A percentile compares a stretch with the other conserved stretches of the same genome.
These are phyloP conservation scores for Asterophora parasitica DNA, from an alignment of 768 basidiomycete species.

Conservation along the genomic window DNA sequence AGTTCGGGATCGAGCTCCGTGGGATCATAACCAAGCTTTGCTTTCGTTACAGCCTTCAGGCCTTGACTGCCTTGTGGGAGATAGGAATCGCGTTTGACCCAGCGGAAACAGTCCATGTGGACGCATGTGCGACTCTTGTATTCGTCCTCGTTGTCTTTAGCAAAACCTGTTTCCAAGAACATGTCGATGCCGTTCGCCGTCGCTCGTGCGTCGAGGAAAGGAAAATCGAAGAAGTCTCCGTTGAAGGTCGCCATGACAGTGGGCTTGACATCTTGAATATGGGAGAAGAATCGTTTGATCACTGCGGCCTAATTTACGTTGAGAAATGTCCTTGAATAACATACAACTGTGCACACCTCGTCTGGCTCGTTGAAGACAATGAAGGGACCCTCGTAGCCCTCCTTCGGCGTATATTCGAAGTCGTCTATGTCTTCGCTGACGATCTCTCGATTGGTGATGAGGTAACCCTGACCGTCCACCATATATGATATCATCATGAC, in stretches of 20 bases:
- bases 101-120: conserved; percentile 99
- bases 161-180: conserved; percentile 92
- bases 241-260: conserved; percentile 99
- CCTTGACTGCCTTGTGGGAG: conserved; percentile 98
- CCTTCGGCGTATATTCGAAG: conserved; percentile 98
- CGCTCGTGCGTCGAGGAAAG: conserved; percentile 85
- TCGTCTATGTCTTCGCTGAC: conserved; percentile 97
- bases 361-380: conserved; percentile 91
- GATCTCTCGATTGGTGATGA: conserved; percentile 97
- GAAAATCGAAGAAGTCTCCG: conserved; percentile 99
- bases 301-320: conserved; percentile 54
- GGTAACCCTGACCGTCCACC: conserved; percentile 95
- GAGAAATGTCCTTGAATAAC: neutral
- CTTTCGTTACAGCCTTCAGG: conserved; percentile 93
- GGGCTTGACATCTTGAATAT: conserved; percentile 89
- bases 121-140: conserved; percentile 90
- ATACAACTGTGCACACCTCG: conserved; percentile 52
- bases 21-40: conserved; percentile 94
- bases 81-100: conserved; percentile 99
- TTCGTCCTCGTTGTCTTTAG: conserved; percentile 88
- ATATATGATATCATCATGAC: conserved; percentile 99
- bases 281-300: conserved; percentile 86
- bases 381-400: conserved; percentile 96
- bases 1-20: conserved; percentile 97
- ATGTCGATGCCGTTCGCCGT: conserved; percentile 91